A percentile compares a stretch with the other conserved stretches of the same genome.
Conservation (phyloP, 2,329 filamentous ascomycete species). For the Acephala macrosclerotiorum region DNA sequence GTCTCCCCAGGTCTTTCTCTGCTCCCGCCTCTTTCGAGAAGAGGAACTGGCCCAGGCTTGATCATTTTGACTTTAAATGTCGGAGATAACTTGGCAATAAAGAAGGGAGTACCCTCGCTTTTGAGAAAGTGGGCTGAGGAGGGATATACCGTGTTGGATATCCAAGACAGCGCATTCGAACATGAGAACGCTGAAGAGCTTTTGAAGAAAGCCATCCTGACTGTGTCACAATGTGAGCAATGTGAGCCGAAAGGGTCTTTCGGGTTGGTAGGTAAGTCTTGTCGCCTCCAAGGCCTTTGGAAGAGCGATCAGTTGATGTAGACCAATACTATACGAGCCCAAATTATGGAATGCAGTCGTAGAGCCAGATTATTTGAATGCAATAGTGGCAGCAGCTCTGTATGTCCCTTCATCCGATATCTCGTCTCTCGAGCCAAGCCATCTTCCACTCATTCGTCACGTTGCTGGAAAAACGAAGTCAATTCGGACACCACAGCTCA, state of each 20-base stretch:
- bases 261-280: neutral
- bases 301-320: neutral
- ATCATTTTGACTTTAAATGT: constrained; percentile 38
- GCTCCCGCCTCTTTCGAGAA: constrained; percentile 26
- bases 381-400: constrained; percentile 3
- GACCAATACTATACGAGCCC: neutral
- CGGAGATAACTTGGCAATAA: constrained; percentile 14
- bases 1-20: neutral
- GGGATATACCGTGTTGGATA: constrained; percentile 41
- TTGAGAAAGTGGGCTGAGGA: constrained; percentile 45
- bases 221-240: constrained; percentile 5
- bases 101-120: constrained; percentile 37
- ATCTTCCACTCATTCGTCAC: neutral
- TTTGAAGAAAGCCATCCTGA: neutral
- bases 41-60: constrained; percentile 45
- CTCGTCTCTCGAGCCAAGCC: neutral
- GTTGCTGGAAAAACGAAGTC: neutral
- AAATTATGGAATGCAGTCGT: constrained; percentile 1
- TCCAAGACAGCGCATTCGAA: constrained; percentile 8
- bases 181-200: neutral
- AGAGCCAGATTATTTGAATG: neutral
- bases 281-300: neutral
- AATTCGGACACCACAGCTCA: constrained; percentile 20
- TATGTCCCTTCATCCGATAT: neutral
- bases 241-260: constrained; percentile 1